Conservation (phyloP, 2,329 filamentous ascomycete species). For the Dothideomycetes sp. region DNA sequence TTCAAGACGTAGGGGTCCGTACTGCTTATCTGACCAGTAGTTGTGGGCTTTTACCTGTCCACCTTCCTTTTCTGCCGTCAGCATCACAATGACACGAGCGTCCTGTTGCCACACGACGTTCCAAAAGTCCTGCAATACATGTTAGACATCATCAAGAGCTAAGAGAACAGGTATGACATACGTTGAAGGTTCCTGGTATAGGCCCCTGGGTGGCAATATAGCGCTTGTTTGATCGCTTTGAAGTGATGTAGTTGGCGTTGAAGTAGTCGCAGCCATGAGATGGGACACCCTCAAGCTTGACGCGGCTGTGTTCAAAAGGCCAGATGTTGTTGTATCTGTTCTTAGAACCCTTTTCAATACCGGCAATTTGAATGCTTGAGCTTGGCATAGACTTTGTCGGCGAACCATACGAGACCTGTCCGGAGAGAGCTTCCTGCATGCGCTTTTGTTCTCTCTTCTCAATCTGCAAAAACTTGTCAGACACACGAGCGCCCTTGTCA, state of each 20-base stretch:
- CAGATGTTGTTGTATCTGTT: slow-evolving; percentile 98
- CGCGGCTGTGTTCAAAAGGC: slow-evolving; percentile 87
- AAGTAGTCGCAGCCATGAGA: slow-evolving; percentile 79
- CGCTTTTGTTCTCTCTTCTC: slow-evolving; percentile 79
- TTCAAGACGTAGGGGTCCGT: slow-evolving; percentile 67
- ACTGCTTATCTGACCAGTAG: slow-evolving; percentile 77
- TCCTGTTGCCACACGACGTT: slow-evolving; percentile 96
- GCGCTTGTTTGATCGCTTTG: slow-evolving; percentile 72
- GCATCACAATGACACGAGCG: slow-evolving; percentile 87
- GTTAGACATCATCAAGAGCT: background rate
- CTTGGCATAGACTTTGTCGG: slow-evolving; percentile 26
- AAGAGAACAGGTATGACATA: slow-evolving; percentile 37
- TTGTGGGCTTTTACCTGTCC: slow-evolving; percentile 91
- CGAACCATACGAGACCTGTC: slow-evolving; percentile 48
- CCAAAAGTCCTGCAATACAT: slow-evolving; percentile 73
- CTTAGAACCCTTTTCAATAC: slow-evolving; percentile 88
- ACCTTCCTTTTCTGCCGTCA: slow-evolving; percentile 88
- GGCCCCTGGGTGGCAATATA: slow-evolving; percentile 97
- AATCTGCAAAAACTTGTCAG: slow-evolving; percentile 73
- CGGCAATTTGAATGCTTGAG: slow-evolving; percentile 61
- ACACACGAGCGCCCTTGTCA: slow-evolving; percentile 70
- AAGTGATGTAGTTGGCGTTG: slow-evolving; percentile 81
- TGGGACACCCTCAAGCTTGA: slow-evolving; percentile 62
- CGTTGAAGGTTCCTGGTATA: slow-evolving; percentile 81
- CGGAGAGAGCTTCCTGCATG: slow-evolving; percentile 75